A percentile compares a stretch with the other conserved stretches of the same genome.
phyloP scores from a whole-genome alignment of 202 grass and related monocot species.

The Alloteropsis angusta region DNA sequence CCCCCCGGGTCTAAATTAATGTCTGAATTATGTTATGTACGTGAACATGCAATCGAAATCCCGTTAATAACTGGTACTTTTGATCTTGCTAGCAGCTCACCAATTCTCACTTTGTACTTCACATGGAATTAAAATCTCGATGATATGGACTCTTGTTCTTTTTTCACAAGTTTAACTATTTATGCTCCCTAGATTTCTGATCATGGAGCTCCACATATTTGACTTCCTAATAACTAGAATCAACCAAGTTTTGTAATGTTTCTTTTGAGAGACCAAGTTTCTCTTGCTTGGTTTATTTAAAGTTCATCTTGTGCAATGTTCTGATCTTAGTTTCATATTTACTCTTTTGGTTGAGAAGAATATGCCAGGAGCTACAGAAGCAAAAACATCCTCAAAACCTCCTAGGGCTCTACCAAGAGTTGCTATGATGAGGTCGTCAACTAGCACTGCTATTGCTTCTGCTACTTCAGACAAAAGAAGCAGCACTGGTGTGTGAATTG shows the following conservation, averaged over 20 bases:
- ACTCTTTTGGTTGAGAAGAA: conserved; percentile 22
- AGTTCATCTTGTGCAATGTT: conserved; percentile 1
- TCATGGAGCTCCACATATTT: not conserved
- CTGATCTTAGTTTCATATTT: not conserved
- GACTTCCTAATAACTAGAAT: not conserved
- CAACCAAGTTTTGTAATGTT: not conserved
- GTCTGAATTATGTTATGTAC: not conserved
- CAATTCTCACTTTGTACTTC: too few relatives aligned
- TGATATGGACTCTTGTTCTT: not conserved
- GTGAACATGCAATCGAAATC: too few relatives aligned
- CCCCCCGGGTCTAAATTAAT: too few relatives aligned
- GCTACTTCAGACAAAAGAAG: conserved; percentile 44
- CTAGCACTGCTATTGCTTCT: conserved; percentile 22
- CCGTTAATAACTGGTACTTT: too few relatives aligned
- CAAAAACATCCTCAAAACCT: conserved; percentile 50
- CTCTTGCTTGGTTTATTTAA: conserved; percentile 20
- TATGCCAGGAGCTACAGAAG: conserved; percentile 22
- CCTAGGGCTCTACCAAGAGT: conserved; percentile 48
- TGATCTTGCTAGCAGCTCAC: too few relatives aligned
- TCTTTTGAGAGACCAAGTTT: not conserved
- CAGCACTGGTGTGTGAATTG: conserved; percentile 40
- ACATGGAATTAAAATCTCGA: not conserved
- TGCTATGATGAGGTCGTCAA: conserved; percentile 35
- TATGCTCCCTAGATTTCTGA: not conserved
- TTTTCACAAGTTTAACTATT: not conserved